Evolutionary conservation across 345 rosid genomes (phyloP), one percentile per base, ranked within the genome.

Genomic region (Balakata baccata): DNA sequence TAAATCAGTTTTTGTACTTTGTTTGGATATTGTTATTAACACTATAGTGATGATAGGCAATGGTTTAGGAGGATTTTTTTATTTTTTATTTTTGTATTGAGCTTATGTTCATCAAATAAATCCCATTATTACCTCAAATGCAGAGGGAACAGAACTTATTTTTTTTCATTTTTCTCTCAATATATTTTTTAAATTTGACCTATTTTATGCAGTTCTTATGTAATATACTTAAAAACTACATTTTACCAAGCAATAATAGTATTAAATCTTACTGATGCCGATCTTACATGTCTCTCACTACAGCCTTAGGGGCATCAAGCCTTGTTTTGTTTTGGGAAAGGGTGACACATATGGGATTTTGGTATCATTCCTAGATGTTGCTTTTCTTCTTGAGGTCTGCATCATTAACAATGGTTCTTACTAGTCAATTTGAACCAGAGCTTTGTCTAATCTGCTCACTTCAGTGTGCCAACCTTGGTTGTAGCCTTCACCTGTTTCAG

Each of bases 1-100:
- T 87, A 89, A 85, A 83, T 70, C 79, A 76, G 59, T 80, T 75
- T 54, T 73, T 84, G 86, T 87, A 87, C 75, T 58, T 77, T 75
- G 69, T 81, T 78, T 80, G 84, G 80, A 81, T 72, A 71, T 75
- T 79, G 74, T 78, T 75, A 65, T 75, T 43, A 76, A 66, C 66
- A 8, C 13, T 71, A 71, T 47, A 57, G 65, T 46, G 65, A 70
- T 54, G 37, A 70, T 56, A 56, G 29, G 13, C 45, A 41, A 69
- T 25, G 43, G 6, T 62, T 52, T 63, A 18, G 64, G 64, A 62
- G 25, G 70, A 20, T 53, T 69, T 62, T 68, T 62, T 76, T 59
- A 61, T 1, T 6, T 43, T 3, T 43, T 43, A 5, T 43, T 43
- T 65, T 68, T 68, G 71, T 58, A 47, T 71, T 54, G 46, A 75